These are phyloP conservation scores for Leccinum colubrinum DNA, from an alignment of 1,284 basidiomycete species.

Conservation along the genomic window DNA sequence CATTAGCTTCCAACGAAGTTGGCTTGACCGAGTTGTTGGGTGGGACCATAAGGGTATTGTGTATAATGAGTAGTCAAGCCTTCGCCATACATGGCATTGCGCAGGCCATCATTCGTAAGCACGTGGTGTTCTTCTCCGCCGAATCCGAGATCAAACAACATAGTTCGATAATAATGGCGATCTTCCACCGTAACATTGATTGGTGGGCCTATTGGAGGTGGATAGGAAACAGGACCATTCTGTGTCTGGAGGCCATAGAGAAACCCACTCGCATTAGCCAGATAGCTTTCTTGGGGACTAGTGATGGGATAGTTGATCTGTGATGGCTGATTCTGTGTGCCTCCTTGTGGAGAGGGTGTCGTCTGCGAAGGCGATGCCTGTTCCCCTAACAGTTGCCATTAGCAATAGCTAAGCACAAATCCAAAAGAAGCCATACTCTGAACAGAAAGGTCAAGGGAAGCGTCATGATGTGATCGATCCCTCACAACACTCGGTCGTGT, in stretches of 20 bases:
- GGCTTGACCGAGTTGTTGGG: slow-evolving; percentile 25
- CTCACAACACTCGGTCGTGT: slow-evolving; percentile 42
- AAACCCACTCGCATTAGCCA: slow-evolving; percentile 12
- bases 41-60: slow-evolving; percentile 31
- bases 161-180: slow-evolving; percentile 64
- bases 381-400: slow-evolving; percentile 20
- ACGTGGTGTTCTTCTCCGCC: slow-evolving; percentile 42
- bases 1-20: slow-evolving; percentile 25
- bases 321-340: slow-evolving; percentile 10
- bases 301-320: slow-evolving; percentile 20
- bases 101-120: slow-evolving; percentile 23
- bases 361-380: slow-evolving; percentile 23
- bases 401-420: background rate
- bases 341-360: slow-evolving; percentile 25
- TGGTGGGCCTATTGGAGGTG: slow-evolving; percentile 15
- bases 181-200: slow-evolving; percentile 44
- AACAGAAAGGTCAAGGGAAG: slow-evolving; percentile 47
- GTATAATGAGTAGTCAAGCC: slow-evolving; percentile 28
- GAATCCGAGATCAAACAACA: slow-evolving; percentile 69
- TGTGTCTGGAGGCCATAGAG: slow-evolving; percentile 19
- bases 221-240: slow-evolving; percentile 16
- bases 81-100: slow-evolving; percentile 26
- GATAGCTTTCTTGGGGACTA: slow-evolving; percentile 22
- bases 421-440: slow-evolving; percentile 37
- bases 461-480: slow-evolving; percentile 34